Evolutionary conservation across 2,329 filamentous ascomycete species (phyloP).

Genomic region (Microdochium bolleyi): DNA sequence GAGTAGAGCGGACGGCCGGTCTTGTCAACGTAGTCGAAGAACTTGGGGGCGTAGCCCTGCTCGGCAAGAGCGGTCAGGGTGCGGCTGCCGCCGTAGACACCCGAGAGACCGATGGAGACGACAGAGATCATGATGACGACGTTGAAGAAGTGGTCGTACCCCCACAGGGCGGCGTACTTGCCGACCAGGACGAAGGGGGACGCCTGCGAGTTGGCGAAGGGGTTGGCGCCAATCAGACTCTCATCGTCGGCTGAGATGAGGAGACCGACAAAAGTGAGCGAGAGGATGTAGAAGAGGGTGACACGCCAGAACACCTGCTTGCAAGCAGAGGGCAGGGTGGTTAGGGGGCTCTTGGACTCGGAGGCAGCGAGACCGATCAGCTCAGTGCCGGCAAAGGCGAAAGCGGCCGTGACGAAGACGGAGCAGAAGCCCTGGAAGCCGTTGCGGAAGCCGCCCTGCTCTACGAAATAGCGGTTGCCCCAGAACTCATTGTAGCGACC

Average conservation of each 20-base stretch:
- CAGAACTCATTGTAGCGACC: slow-evolving; percentile 36
- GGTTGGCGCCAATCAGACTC: slow-evolving; percentile 37
- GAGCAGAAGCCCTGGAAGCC: slow-evolving; percentile 69
- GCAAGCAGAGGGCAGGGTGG: slow-evolving; percentile 70
- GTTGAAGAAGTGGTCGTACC: slow-evolving; percentile 51
- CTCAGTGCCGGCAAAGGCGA: slow-evolving; percentile 66
- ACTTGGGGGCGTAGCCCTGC: slow-evolving; percentile 47
- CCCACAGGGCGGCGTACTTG: slow-evolving; percentile 40
- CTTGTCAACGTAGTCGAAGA: slow-evolving; percentile 50
- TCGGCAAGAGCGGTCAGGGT: slow-evolving; percentile 51
- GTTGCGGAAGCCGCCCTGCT: slow-evolving; percentile 54
- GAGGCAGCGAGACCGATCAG: slow-evolving; percentile 68
- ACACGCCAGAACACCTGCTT: slow-evolving; percentile 67
- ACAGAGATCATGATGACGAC: slow-evolving; percentile 51
- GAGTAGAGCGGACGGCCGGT: slow-evolving; percentile 46
- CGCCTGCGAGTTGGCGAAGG: slow-evolving; percentile 33
- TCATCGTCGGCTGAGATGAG: slow-evolving; percentile 36
- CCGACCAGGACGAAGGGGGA: slow-evolving; percentile 53
- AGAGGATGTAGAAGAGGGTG: slow-evolving; percentile 45
- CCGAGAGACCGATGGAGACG: slow-evolving; percentile 49
- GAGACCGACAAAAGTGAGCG: slow-evolving; percentile 44
- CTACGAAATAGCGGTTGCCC: slow-evolving; percentile 40
- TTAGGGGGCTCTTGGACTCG: slow-evolving; percentile 61
- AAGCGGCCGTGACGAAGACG: slow-evolving; percentile 66
- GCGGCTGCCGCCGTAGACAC: slow-evolving; percentile 51